Percentiles rank a stretch among this genome's conserved stretches.
Conservation (phyloP, 2,329 filamentous ascomycete genomes). For the Phoma sp. region DNA sequence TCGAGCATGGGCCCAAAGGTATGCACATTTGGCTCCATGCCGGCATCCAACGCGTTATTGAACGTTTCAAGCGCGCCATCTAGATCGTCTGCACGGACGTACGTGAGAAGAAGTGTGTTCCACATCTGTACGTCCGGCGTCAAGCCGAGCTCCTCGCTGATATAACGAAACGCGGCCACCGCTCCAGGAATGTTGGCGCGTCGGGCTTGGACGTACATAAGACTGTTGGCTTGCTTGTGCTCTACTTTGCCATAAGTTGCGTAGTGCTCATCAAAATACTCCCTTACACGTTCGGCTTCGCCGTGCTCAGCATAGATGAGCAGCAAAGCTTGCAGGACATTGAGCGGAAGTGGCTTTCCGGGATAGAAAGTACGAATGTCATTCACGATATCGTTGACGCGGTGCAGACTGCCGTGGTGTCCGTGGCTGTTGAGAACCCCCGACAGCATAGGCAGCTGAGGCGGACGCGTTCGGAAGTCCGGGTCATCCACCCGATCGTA, state of each 20-base stretch:
- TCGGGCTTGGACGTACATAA: conserved; percentile 75
- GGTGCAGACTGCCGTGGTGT: conserved; percentile 24
- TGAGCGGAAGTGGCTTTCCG: conserved; percentile 21
- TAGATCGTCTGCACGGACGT: conserved; percentile 70
- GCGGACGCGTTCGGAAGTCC: neutral
- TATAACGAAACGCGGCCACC: conserved; percentile 66
- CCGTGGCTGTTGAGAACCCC: conserved; percentile 35
- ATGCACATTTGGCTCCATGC: conserved; percentile 63
- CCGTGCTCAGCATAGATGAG: conserved; percentile 45
- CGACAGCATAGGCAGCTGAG: conserved; percentile 25
- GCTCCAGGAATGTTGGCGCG: conserved; percentile 68
- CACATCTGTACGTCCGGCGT: conserved; percentile 67
- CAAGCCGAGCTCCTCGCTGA: conserved; percentile 62
- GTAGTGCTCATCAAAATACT: conserved; percentile 41
- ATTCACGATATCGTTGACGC: conserved; percentile 29
- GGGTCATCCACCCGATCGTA: conserved; percentile 17
- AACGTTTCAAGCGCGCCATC: conserved; percentile 71
- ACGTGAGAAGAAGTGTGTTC: conserved; percentile 78
- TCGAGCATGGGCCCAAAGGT: conserved; percentile 78
- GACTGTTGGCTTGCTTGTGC: conserved; percentile 25
- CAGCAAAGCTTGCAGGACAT: conserved; percentile 31
- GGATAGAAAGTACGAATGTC: conserved; percentile 39
- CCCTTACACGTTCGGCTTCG: conserved; percentile 38
- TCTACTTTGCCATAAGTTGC: conserved; percentile 15
- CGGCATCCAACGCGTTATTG: conserved; percentile 60